A percentile compares a stretch with the other conserved stretches of the same genome.
These are phyloP conservation scores for Moringa oleifera DNA, from an alignment of 345 rosid genomes.

Conservation along the genomic window DNA sequence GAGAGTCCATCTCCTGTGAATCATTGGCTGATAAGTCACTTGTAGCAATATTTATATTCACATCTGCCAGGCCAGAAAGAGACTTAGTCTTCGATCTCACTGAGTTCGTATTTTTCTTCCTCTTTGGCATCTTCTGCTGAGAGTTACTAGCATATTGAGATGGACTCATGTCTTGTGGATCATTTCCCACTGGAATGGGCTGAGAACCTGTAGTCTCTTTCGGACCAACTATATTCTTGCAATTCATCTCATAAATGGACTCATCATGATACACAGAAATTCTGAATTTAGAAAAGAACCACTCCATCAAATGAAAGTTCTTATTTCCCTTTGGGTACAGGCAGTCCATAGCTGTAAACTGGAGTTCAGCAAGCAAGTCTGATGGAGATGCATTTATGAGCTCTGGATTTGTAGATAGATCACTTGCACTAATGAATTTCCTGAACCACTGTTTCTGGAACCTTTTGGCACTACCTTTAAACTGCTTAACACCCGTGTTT, in stretches of 20 bases:
- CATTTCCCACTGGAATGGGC: neutral
- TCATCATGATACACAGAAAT: constrained; percentile 61
- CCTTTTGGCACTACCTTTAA: constrained; percentile 45
- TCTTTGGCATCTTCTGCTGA: constrained; percentile 31
- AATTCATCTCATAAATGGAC: constrained; percentile 48
- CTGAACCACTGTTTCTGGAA: constrained; percentile 52
- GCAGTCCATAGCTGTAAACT: constrained; percentile 46
- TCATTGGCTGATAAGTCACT: constrained; percentile 20
- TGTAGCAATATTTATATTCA: constrained; percentile 20
- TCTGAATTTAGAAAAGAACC: constrained; percentile 86
- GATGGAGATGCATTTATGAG: constrained; percentile 37
- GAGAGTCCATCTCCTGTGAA: constrained; percentile 19
- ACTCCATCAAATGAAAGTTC: constrained; percentile 39
- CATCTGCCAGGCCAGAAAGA: constrained; percentile 39
- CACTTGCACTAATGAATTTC: constrained; percentile 37
- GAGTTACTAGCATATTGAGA: constrained; percentile 4
- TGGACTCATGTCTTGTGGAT: constrained; percentile 16
- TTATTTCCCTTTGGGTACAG: constrained; percentile 33
- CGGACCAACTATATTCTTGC: constrained; percentile 41
- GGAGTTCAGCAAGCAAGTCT: constrained; percentile 56
- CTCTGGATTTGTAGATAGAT: constrained; percentile 34
- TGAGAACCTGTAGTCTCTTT: constrained; percentile 17
- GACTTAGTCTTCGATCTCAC: constrained; percentile 27
- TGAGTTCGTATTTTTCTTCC: constrained; percentile 23
- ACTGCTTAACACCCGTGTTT: constrained; percentile 21